Percentiles rank a stretch among this genome's conserved stretches.
Evolutionary conservation across 2,329 filamentous ascomycete genomes (phyloP).

Genomic region (Colletotrichum sublineola): DNA sequence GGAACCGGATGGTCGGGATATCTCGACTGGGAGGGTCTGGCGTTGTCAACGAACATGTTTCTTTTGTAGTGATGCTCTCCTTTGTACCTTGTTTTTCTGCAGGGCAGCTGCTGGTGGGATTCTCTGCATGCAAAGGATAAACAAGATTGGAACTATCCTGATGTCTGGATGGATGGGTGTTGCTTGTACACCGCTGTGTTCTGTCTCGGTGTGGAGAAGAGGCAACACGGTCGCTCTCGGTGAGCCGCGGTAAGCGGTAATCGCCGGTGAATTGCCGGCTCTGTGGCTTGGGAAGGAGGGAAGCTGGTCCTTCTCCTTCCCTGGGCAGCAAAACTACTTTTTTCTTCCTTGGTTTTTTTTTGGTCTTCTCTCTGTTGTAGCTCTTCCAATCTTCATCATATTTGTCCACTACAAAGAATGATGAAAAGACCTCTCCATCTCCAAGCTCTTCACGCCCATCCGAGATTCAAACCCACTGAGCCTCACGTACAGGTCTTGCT

Average conservation of each 20-base stretch:
- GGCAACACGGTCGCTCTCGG: background rate
- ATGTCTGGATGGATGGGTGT: background rate
- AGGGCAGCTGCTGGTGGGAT: background rate
- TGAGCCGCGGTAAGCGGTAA: background rate
- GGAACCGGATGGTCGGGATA: too few species aligned
- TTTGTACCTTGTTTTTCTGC: background rate
- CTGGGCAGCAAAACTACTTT: background rate
- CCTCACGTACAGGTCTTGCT: too few species aligned
- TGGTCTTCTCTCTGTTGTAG: too few species aligned
- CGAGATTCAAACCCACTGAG: background rate
- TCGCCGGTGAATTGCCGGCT: background rate
- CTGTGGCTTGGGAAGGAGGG: background rate
- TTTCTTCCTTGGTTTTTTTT: background rate
- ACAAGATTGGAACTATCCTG: background rate
- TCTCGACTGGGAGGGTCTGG: background rate
- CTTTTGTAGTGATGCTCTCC: background rate
- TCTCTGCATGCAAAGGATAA: background rate
- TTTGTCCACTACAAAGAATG: background rate
- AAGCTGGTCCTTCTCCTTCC: background rate
- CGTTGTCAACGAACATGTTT: background rate
- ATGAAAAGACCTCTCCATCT: background rate
- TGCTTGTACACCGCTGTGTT: background rate
- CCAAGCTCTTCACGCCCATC: background rate
- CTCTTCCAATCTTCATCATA: background rate
- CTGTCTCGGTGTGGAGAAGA: background rate